Evolutionary conservation across 768 basidiomycete species (phyloP).

Genomic region (Russula brevipes): DNA sequence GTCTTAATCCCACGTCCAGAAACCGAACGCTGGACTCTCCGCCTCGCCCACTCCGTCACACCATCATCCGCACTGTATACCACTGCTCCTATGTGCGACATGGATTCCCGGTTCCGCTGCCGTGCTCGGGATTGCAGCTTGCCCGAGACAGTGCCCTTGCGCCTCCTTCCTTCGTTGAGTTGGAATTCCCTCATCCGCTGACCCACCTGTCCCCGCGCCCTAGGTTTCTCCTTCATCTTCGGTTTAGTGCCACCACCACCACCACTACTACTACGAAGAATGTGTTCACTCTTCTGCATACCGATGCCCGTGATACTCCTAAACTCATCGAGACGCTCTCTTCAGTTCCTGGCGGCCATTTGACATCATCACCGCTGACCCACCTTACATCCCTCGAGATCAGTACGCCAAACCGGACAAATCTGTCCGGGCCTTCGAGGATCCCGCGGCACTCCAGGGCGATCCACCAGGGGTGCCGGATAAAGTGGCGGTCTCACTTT

Average conservation of each 20-base stretch:
- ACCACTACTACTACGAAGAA: neutral
- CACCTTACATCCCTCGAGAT: slow-evolving; percentile 72
- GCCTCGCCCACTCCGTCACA: slow-evolving; percentile 47
- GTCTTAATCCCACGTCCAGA: slow-evolving; percentile 93
- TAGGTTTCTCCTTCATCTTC: neutral
- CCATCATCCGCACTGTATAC: slow-evolving; percentile 62
- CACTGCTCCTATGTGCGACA: slow-evolving; percentile 70
- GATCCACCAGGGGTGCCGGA: slow-evolving; percentile 44
- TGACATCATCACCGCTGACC: slow-evolving; percentile 79
- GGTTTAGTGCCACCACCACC: too few relatives aligned
- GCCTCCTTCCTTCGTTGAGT: slow-evolving; percentile 23
- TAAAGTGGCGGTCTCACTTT: slow-evolving; percentile 55
- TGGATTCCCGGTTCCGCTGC: slow-evolving; percentile 50
- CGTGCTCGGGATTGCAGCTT: slow-evolving; percentile 51
- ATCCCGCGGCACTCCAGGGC: slow-evolving; percentile 74
- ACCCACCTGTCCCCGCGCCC: neutral
- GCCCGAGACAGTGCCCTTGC: slow-evolving; percentile 41
- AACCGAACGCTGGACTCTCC: slow-evolving; percentile 78
- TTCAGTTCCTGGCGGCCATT: slow-evolving; percentile 44
- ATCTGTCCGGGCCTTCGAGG: slow-evolving; percentile 78
- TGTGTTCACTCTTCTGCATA: slow-evolving; percentile 36
- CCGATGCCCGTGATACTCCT: slow-evolving; percentile 38
- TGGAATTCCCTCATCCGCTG: neutral
- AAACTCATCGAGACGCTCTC: slow-evolving; percentile 23
- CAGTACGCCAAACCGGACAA: slow-evolving; percentile 59